Base-by-base conservation (phyloP, 2,329 filamentous ascomycete genomes). In the Ophiocordyceps australis region DNA sequence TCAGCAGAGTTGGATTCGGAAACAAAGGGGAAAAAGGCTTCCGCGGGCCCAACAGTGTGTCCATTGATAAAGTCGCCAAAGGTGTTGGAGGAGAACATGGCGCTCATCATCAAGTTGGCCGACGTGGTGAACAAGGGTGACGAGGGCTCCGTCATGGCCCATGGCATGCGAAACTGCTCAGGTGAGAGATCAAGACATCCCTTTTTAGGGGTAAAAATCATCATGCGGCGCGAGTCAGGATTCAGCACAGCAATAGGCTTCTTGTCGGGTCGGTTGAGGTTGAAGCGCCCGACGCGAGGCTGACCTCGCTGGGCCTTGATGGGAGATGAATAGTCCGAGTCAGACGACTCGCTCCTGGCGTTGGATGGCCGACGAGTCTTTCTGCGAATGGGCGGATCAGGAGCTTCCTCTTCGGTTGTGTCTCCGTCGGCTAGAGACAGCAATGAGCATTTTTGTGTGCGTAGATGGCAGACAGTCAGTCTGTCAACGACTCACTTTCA, bases 31-130 rank as follows among this genome's bases (percentile, higher is more conserved):
- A 78, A 83, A 46, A 82, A 83, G 7, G 77, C 75, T 47, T 83
- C 77, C 1, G 72, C 62, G 3, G 77, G 74, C 1, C 76, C 77
- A 40, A 80, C 60, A n/a, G 70, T 61, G 40, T 78, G 71, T 5
- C 66, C 68, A 35, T 64, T 63, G 47, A 70, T 54, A 30, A 62
- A 62, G 38, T 67, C 62, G 22, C 59, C 62, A 36, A 65, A 64
- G 1, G 61, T 57, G 32, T 61, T 60, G 28, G 55, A 57, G 2
- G 62, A 63, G 28, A 72, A 62, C 52, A 82, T 72, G 37, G 73
- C 74, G 25, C 74, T 74, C 53, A 85, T 71, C 77, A 85, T 83
- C 35, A 85, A 62, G 31, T 81, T 77, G 29, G 73, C 71, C 12
- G 71, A 67, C 31, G 76, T 73, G 42, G 61, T 69, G 32, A 76